Base-by-base conservation (phyloP, 371 early-diverging fungal species). In the Apophysomyces elegans region DNA sequence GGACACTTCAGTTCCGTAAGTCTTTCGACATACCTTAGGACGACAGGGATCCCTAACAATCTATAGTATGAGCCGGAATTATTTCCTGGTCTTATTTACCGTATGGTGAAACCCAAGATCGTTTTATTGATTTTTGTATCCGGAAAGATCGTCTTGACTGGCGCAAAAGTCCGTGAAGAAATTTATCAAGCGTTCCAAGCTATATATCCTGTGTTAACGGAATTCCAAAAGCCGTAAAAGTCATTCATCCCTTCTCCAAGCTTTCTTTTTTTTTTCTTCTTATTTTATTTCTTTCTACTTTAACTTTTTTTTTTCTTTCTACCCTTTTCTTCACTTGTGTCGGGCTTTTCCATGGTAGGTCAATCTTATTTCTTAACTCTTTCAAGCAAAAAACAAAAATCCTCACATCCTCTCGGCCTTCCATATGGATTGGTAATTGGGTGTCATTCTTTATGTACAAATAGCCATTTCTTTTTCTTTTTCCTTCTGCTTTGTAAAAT, bases 51-150 rank as follows among this genome's bases (percentile, higher is more conserved):
- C 37, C 54, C 54, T 50, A 50, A 32, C 9, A 44, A 32, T 39
- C 11, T 56, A 37, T 76, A 95, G 94, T 99, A 99, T 81, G 99
- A 99, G 80, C 99, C 99, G 18, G 99, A 99, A 84, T 88, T 99
- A 68, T 99, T 99, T 79, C 99, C 99, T 41, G 99, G 99, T 65
- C 91, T 99, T 35, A 99, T 99, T 71, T 99, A 99, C 85, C 92
- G 99, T 60, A 99, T 99, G 99, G 99, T 96, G 46, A 96, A 97
- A 77, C 99, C 99, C 37, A 99, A 99, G 82, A 99, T 99, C 72
- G 99, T 99, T 18, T 78, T 99, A 67, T 88, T 99, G 35, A 99
- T 99, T 64, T 99, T 99, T 85, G 99, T 99, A 12, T 98, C 98
- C 65, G 99, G 99, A 68, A 99, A 99, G 84, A 98, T 99, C 76